These are phyloP conservation scores for Xylaria castorea DNA, from an alignment of 495 filamentous ascomycete species.

Conservation along the genomic window DNA sequence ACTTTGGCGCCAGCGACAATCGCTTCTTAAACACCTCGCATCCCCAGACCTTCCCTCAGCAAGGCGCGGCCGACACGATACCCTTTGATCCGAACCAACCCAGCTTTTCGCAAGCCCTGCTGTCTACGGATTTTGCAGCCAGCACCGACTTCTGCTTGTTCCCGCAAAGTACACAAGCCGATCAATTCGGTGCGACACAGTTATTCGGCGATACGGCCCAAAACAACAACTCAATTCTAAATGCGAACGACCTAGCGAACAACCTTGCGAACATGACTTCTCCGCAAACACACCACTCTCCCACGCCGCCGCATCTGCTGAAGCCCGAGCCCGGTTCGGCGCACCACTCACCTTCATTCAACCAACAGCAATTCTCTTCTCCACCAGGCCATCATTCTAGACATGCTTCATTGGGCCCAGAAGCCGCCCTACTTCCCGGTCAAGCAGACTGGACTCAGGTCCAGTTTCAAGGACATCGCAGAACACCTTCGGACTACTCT, in stretches of 20 bases:
- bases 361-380: constrained; percentile 61
- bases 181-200: constrained; percentile 54
- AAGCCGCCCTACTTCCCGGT: constrained; percentile 71
- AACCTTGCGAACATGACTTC: constrained; percentile 74
- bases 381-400: constrained; percentile 70
- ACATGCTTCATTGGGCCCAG: constrained; percentile 79
- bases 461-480: constrained; percentile 78
- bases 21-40: constrained; percentile 50
- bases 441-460: constrained; percentile 76
- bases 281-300: constrained; percentile 62
- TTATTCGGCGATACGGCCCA: constrained; percentile 63
- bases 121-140: constrained; percentile 50
- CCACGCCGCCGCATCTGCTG: constrained; percentile 74
- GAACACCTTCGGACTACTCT: constrained; percentile 88
- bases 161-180: constrained; percentile 46
- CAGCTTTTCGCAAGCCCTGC: constrained; percentile 46
- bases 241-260: constrained; percentile 61
- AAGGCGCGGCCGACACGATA: constrained; percentile 42
- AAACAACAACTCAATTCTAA: constrained; percentile 56
- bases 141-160: constrained; percentile 63
- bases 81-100: constrained; percentile 48
- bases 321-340: constrained; percentile 66
- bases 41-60: constrained; percentile 45
- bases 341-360: constrained; percentile 64
- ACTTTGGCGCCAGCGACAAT: constrained; percentile 42